Base-by-base conservation (phyloP, 78 protist genomes). In the Dictyostelium brefeldianum region DNA sequence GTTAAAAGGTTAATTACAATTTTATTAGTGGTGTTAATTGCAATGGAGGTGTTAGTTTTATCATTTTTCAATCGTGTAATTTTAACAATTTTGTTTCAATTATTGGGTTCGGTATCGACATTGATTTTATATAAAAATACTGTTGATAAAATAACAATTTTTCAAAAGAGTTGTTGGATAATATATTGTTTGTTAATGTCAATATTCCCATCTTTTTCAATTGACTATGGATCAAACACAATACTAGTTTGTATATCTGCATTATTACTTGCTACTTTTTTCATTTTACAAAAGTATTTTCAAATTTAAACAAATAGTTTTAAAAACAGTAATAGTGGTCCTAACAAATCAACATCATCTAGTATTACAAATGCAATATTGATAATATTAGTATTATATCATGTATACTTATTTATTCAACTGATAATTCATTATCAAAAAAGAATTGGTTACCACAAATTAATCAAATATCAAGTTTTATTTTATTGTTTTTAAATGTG, bases 401-500 rank as follows among this genome's bases (percentile, higher is more conserved):
- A 67, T 18, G 89, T 7, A 83, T 51, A 29, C 27, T 94, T 20
- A 83, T 95, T 2, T 87, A 95, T 81, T 56, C 31, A 18, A 95
- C 96, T 0, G 96, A 95, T 50, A 71, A n/a, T 27, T 46, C 96
- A 29, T 53, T 94, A 18, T 83, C 29, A 22, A 89, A 50, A 53
- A 91, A 95, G 79, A 70, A 59, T 89, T 83, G 90, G 27, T 48
- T 79, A 54, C 90, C 92, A 22, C 75, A 48, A 15, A 47, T 96
- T 25, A 95, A 78, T 41, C 92, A 91, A 64, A 27, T 81, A 4
- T n/a, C 79, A 46, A 65, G 80, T 79, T 90, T 84, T 87, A 2
- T 31, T 7, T 17, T 90, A 50, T 75, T 75, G 12, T 20, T 81
- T 3, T 56, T 83, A 1, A 77, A 83, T 50, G 5, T 75, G 1